A percentile compares a stretch with the other conserved stretches of the same genome.
phyloP scores from a whole-genome alignment of 495 filamentous ascomycete genomes.

The Apiosordaria backusii region DNA sequence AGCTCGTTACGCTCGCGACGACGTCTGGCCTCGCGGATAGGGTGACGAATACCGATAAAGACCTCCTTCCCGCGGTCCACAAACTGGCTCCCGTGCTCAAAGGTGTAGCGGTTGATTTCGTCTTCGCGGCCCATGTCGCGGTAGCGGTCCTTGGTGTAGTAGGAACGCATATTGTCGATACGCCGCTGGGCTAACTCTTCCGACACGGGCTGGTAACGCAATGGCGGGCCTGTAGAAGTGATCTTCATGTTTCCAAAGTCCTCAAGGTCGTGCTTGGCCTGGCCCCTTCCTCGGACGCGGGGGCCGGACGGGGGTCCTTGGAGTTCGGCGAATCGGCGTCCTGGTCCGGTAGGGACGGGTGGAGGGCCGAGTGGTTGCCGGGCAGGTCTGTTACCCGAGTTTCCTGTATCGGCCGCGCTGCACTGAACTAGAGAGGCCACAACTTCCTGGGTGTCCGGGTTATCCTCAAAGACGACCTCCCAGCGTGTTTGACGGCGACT shows the following conservation, averaged over 20 bases:
- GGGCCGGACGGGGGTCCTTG: conserved; percentile 45
- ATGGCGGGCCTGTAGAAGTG: conserved; percentile 34
- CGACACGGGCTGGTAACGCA: conserved; percentile 48
- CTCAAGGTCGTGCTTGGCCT: conserved; percentile 14
- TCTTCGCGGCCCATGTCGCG: conserved; percentile 58
- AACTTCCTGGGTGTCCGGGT: conserved; percentile 47
- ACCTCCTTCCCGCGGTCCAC: conserved; percentile 76
- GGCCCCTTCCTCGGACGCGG: conserved; percentile 24
- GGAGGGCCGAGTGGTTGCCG: conserved; percentile 24
- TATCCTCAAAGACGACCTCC: conserved; percentile 51
- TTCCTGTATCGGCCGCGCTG: background rate
- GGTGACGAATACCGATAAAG: conserved; percentile 53
- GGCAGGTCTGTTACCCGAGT: background rate
- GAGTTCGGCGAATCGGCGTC: conserved; percentile 35
- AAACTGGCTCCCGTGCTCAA: conserved; percentile 66
- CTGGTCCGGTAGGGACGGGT: conserved; percentile 40
- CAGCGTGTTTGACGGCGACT: conserved; percentile 48
- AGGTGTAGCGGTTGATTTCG: conserved; percentile 63
- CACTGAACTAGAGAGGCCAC: conserved; percentile 23
- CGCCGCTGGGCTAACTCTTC: conserved; percentile 57
- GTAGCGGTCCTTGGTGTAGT: conserved; percentile 47
- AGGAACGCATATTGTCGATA: conserved; percentile 59
- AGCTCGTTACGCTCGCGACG: conserved; percentile 11
- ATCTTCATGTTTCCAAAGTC: conserved; percentile 11
- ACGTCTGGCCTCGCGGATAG: conserved; percentile 40